phyloP scores from a whole-genome alignment of 257 asterid species.

The Nicotiana otophora region DNA sequence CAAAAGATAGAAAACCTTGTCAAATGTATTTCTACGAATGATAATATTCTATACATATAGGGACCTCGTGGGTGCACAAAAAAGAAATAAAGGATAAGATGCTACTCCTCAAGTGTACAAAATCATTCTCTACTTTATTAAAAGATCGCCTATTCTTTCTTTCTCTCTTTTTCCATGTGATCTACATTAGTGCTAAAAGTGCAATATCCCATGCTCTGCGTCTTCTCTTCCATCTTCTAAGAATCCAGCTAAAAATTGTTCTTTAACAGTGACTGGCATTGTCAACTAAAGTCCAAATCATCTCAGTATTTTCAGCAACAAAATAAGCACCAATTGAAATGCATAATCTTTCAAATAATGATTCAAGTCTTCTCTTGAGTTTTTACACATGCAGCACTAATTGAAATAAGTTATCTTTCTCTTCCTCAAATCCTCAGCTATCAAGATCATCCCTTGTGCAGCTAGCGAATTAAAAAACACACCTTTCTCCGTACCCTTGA shows the following conservation, averaged over 20 bases:
- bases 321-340: not conserved
- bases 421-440: not conserved
- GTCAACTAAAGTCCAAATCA: not conserved
- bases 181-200: not conserved
- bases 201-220: not conserved
- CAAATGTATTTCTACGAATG: not conserved
- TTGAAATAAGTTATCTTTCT: not conserved
- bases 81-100: not conserved
- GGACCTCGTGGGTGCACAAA: not conserved
- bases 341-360: not conserved
- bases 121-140: not conserved
- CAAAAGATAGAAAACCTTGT: not conserved
- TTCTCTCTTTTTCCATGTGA: not conserved
- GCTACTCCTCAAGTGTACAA: not conserved
- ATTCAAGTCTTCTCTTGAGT: not conserved
- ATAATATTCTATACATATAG: not conserved
- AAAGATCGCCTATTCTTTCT: not conserved
- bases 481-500: not conserved
- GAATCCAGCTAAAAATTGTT: not conserved
- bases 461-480: not conserved
- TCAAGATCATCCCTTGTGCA: not conserved
- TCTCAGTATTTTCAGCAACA: not conserved
- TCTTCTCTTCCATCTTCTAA: not conserved
- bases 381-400: not conserved
- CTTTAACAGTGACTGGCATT: not conserved